Evolutionary conservation across 371 early-diverging fungal species (phyloP), one percentile per base, ranked within the genome.

Genomic region (Umbelopsis sp.): DNA sequence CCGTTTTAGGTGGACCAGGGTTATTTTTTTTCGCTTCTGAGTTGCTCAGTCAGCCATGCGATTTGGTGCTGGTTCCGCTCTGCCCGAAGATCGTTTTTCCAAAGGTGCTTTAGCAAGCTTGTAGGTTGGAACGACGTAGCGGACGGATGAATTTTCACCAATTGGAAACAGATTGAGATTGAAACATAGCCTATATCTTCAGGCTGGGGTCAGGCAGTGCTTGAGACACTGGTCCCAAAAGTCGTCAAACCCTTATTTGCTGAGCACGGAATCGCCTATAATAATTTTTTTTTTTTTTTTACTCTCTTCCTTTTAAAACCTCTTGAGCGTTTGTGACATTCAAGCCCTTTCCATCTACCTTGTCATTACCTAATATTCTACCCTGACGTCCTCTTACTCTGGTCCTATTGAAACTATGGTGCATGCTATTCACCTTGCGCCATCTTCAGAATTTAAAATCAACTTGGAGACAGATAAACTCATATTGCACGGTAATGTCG

Each of bases 401-500:
- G 57, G 57, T 57, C 57, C 57, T 57, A 18, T 57, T 18, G 35
- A 57, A 29, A 57, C 57, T 5, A 75, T 71, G 63, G 32, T 71
- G 44, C 76, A 71, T 46, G 74, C 76, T 24, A 81, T 81, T 65
- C 81, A 78, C 50, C 69, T 79, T 38, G 74, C 77, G 6, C 79
- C 79, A 44, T 67, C 69, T 1, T 69, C 78, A 38, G 80, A 77
- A 22, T 79, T 83, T 51, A 73, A 76, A 63, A 83, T 83, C 50
- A 72, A 77, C 10, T 52, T 74, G 29, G 76, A 80, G 35, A 67
- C 73, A 35, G 66, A 78, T 22, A 77, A 80, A 64, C 72, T 84
- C 52, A 72, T 84, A 32, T 46, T 84, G 25, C 84, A 80, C 65
- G 84, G 84, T 4, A 74, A 74, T 37, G 67, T 72, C 0, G 79